Base-by-base conservation (phyloP, 345 rosid genomes). In the Garcia nutans region DNA sequence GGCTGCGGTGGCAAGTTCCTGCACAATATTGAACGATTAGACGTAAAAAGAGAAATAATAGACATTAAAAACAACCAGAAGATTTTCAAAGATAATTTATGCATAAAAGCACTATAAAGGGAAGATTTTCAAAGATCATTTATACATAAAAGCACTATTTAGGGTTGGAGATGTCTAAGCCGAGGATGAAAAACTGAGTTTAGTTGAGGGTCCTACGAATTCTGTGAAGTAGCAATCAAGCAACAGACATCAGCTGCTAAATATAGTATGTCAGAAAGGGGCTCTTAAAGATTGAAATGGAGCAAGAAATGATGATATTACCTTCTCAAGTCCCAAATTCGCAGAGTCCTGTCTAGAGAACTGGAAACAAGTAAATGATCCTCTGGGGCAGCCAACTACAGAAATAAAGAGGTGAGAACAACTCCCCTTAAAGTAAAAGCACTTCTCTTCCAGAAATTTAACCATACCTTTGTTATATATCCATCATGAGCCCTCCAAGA, bases 401-500 rank as follows among this genome's bases (percentile, higher is more conserved):
- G 22, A 75, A 54, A 78, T 28, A 42, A 13, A 62, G 78, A 56
- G 41, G 63, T 11, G 42, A 78, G 58, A 54, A 20, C 67, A 71
- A 62, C 63, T 52, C 28, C 22, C 37, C 54, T 57, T 45, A 16
- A 70, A 65, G 49, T 55, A 58, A 55, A 77, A 24, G 26, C 54
- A 42, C 55, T 26, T 70, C 64, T 37, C 63, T 16, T 44, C 63
- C 44, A 1, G 47, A 61, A 73, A 78, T 57, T 68, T 72, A 31
- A 65, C 26, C 41, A 58, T 82, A 91, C 97, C 97, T 91, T 88
- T 44, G 94, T 94, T 71, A 94, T 86, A 62, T 89, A 94, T 84
- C 94, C 97, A 72, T 91, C 94, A 66, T 94, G 98, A 85, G 93
- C 97, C 84, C 86, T 87, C 97, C 98, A 94, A 69, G 88, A 87